Evolutionary conservation across 2,329 filamentous ascomycete genomes (phyloP).

Genomic region (Diplocarpon rosae): DNA sequence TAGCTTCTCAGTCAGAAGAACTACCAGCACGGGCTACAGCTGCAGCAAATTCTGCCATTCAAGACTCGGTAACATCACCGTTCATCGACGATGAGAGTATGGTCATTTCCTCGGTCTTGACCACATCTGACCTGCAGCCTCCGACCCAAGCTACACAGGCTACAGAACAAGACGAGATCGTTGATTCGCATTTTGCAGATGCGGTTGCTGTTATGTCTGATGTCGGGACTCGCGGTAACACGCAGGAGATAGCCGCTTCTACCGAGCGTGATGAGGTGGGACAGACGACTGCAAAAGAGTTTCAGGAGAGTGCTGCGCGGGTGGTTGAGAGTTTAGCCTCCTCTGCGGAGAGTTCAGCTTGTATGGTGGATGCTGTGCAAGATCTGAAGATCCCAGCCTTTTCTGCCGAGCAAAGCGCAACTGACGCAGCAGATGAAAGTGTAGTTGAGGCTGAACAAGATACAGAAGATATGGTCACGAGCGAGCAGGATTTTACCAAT

Average conservation of each 20-base stretch:
- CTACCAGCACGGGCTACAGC: no score
- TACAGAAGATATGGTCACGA: background rate
- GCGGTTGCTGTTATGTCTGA: constrained; percentile 3
- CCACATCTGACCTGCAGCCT: background rate
- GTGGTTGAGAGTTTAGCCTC: background rate
- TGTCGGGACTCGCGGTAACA: background rate
- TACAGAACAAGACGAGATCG: background rate
- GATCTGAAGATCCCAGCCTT: background rate
- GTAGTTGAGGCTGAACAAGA: background rate
- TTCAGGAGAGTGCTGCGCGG: background rate
- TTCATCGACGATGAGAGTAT: background rate
- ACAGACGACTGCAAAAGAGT: background rate
- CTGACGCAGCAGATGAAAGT: background rate
- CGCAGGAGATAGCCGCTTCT: background rate
- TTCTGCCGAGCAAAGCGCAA: background rate
- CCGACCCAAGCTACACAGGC: background rate
- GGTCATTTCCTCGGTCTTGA: background rate
- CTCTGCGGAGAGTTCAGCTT: background rate
- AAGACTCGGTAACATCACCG: background rate
- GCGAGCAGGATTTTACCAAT: background rate
- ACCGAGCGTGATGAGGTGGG: background rate
- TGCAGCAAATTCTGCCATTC: no score
- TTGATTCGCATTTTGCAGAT: constrained; percentile 1
- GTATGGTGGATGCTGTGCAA: background rate
- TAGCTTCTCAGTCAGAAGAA: no score